Percentiles rank a stretch among this genome's conserved stretches.
Conservation (phyloP, 148 eudicot species). For the Gaultheria prostrata region DNA sequence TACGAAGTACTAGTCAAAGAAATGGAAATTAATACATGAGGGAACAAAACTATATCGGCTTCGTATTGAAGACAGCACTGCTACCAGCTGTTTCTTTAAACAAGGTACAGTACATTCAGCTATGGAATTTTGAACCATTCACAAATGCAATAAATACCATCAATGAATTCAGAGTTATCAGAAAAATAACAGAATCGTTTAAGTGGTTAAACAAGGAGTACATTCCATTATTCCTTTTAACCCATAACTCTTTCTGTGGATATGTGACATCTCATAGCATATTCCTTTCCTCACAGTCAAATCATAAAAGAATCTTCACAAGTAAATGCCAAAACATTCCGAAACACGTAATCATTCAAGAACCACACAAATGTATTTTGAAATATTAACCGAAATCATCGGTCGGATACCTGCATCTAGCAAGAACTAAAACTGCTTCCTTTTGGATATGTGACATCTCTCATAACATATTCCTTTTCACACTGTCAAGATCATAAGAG, state of each 20-base stretch:
- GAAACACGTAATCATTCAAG: not conserved
- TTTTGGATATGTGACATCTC: not conserved
- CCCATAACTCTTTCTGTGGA: not conserved
- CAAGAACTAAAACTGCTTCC: slow-evolving; percentile 3
- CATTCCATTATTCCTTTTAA: not conserved
- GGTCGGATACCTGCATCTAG: not conserved
- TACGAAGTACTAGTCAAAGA: not conserved
- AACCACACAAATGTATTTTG: not conserved
- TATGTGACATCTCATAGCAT: not conserved
- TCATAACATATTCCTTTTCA: not conserved
- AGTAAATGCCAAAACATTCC: not conserved
- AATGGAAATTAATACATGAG: not conserved
- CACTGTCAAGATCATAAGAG: not conserved
- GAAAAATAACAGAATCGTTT: not conserved
- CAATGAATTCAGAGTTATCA: not conserved
- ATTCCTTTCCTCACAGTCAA: not conserved
- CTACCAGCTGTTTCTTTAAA: not conserved
- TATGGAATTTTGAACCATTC: not conserved
- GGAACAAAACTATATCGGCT: not conserved
- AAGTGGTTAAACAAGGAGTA: not conserved
- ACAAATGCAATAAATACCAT: not conserved
- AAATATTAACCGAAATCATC: not conserved
- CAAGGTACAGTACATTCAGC: not conserved
- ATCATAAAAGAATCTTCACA: not conserved
- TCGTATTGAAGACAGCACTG: not conserved